Evolutionary conservation across 257 asterid genomes (phyloP).

Genomic region (Nicotiana noctiflora): DNA sequence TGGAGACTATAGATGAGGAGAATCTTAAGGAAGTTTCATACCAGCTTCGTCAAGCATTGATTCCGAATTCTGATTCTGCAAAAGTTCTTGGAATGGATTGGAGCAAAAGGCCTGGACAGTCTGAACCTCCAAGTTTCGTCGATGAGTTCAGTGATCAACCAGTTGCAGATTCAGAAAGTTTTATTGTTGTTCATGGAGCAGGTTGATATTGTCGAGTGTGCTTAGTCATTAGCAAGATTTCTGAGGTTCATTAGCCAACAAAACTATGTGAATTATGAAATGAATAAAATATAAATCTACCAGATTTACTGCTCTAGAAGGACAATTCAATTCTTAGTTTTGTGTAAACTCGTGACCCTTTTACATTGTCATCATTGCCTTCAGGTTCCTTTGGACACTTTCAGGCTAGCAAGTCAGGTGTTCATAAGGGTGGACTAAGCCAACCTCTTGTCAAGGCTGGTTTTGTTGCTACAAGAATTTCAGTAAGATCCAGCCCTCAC

Average conservation of each 20-base stretch:
- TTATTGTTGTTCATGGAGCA: constrained; percentile 91
- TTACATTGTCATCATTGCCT: background rate
- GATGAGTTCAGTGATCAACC: constrained; percentile 36
- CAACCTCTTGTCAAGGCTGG: constrained; percentile 81
- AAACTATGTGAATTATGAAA: background rate
- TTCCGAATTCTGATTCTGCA: constrained; percentile 31
- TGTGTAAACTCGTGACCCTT: background rate
- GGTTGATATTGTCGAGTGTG: constrained; percentile 40
- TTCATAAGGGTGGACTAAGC: constrained; percentile 80
- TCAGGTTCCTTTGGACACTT: constrained; percentile 98
- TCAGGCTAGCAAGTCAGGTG: constrained; percentile 94
- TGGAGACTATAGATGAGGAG: constrained; percentile 69
- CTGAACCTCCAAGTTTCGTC: constrained; percentile 29
- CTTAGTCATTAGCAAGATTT: background rate
- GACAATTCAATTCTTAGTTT: background rate
- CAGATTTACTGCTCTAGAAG: background rate
- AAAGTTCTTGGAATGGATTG: constrained; percentile 70
- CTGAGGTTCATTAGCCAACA: background rate
- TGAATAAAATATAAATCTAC: background rate
- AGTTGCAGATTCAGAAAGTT: constrained; percentile 37
- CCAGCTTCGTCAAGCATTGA: constrained; percentile 73
- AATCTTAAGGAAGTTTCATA: constrained; percentile 54
- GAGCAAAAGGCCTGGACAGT: constrained; percentile 75
- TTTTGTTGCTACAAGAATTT: constrained; percentile 94
- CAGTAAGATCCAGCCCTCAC: constrained; percentile 40